Evolutionary conservation across 148 eudicot genomes (phyloP).

Genomic region (Silene uniflora): DNA sequence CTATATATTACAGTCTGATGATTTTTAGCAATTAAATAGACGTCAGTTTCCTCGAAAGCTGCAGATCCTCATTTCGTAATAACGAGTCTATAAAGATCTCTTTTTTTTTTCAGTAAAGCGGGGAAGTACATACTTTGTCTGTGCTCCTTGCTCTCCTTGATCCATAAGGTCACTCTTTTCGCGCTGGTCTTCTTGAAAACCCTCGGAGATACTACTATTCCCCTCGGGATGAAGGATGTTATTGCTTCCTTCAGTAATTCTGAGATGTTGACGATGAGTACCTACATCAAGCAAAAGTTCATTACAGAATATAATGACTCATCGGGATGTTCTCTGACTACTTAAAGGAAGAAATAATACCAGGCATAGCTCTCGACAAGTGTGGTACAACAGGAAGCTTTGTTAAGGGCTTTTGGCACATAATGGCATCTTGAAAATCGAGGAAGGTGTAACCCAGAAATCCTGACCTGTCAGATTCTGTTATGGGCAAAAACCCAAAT

Average conservation of each 20-base stretch:
- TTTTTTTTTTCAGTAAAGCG: neutral
- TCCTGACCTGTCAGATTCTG: slow-evolving; percentile 46
- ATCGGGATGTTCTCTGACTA: neutral
- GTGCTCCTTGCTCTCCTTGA: slow-evolving; percentile 45
- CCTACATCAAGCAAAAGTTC: slow-evolving; percentile 28
- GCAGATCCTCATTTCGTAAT: neutral
- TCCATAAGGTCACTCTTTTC: slow-evolving; percentile 36
- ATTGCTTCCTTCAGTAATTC: slow-evolving; percentile 20
- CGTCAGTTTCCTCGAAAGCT: too few relatives aligned
- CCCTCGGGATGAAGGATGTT: slow-evolving; percentile 31
- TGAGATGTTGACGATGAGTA: slow-evolving; percentile 20
- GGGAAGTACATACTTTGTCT: slow-evolving; percentile 39
- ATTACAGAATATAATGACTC: neutral
- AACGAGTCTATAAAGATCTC: neutral
- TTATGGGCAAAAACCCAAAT: slow-evolving; percentile 70
- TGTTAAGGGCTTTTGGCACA: slow-evolving; percentile 76
- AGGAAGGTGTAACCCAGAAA: slow-evolving; percentile 65
- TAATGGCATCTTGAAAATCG: slow-evolving; percentile 71
- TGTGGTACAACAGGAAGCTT: slow-evolving; percentile 25
- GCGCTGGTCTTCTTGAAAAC: slow-evolving; percentile 40
- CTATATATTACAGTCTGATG: too few relatives aligned
- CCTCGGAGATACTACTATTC: slow-evolving; percentile 44
- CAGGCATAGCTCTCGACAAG: slow-evolving; percentile 29
- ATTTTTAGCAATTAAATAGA: too few relatives aligned
- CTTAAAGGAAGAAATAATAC: slow-evolving; percentile 14